Conservation (phyloP, 192 early-diverging fungal species). For the Phlyctochytrium arcticum region DNA sequence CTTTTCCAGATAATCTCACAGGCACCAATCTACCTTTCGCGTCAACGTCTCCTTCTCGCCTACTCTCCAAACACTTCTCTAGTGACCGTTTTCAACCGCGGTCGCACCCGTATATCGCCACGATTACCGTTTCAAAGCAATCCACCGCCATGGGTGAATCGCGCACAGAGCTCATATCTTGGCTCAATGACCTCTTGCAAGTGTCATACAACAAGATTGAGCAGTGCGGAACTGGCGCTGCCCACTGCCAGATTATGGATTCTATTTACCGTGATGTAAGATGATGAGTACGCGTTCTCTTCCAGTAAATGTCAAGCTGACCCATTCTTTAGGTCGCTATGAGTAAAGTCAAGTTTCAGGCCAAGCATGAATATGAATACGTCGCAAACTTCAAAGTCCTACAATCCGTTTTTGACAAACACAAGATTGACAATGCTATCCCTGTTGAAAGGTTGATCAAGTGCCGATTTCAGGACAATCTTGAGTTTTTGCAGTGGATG, state of each 20-base stretch:
- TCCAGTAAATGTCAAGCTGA: not conserved
- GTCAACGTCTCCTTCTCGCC: no score
- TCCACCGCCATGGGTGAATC: conserved; percentile 75
- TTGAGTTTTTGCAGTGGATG: conserved; percentile 97
- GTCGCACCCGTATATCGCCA: no score
- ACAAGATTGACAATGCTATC: conserved; percentile 91
- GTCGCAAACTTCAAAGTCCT: conserved; percentile 93
- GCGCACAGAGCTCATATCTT: conserved; percentile 85
- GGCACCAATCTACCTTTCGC: no score
- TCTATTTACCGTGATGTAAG: conserved; percentile 58
- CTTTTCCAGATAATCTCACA: no score
- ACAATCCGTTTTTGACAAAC: conserved; percentile 79
- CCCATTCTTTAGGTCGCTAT: conserved; percentile 66
- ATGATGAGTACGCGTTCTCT: not conserved
- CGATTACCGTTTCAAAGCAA: no score
- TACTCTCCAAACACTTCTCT: no score
- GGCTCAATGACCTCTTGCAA: conserved; percentile 92
- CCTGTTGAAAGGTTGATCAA: conserved; percentile 88
- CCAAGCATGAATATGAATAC: conserved; percentile 96
- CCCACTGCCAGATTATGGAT: conserved; percentile 75
- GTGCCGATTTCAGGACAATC: conserved; percentile 97
- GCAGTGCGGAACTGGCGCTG: conserved; percentile 87
- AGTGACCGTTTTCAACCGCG: no score
- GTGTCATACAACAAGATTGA: conserved; percentile 91
- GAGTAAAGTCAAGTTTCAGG: conserved; percentile 86